These are phyloP conservation scores for Chaetomidium leptoderma DNA, from an alignment of 495 filamentous ascomycete species.

Conservation along the genomic window DNA sequence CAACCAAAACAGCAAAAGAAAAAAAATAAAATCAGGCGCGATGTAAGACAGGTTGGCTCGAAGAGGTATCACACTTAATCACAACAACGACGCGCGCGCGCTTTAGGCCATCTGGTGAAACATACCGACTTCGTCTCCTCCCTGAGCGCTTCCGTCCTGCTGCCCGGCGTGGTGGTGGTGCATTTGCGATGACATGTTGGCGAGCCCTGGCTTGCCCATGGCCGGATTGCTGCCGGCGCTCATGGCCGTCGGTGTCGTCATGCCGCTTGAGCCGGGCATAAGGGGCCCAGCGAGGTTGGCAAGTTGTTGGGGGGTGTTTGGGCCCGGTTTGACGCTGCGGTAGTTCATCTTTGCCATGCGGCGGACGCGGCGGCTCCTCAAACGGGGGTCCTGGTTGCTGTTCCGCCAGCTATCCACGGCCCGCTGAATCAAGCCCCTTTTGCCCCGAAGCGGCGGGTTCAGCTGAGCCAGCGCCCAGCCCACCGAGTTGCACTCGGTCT, in stretches of 20 bases:
- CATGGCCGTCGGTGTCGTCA: constrained; percentile 50
- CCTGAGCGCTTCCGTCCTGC: constrained; percentile 61
- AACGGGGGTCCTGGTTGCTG: constrained; percentile 90
- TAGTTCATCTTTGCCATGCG: constrained; percentile 93
- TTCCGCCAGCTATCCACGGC: constrained; percentile 98
- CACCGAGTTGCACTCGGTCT: constrained; percentile 97
- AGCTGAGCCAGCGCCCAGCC: constrained; percentile 94
- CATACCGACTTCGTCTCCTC: constrained; percentile 92
- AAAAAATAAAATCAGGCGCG: constrained; percentile 22
- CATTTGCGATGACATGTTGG: constrained; percentile 57
- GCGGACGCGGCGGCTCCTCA: constrained; percentile 85
- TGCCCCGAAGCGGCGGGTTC: constrained; percentile 84
- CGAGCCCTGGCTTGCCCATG: constrained; percentile 54
- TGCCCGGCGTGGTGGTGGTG: constrained; percentile 66
- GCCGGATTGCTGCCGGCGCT: constrained; percentile 40
- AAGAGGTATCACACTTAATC: constrained; percentile 51
- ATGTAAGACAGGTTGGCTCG: constrained; percentile 29
- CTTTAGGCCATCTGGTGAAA: constrained; percentile 70
- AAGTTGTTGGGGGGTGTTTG: constrained; percentile 45
- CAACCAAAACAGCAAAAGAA: constrained; percentile 24
- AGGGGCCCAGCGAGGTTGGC: constrained; percentile 26
- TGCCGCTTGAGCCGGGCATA: constrained; percentile 52
- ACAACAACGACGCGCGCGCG: constrained; percentile 43
- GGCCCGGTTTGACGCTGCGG: constrained; percentile 56
- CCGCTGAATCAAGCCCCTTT: constrained; percentile 91